phyloP scores from a whole-genome alignment of 192 early-diverging fungal genomes.

The Coemansia javaensis region DNA sequence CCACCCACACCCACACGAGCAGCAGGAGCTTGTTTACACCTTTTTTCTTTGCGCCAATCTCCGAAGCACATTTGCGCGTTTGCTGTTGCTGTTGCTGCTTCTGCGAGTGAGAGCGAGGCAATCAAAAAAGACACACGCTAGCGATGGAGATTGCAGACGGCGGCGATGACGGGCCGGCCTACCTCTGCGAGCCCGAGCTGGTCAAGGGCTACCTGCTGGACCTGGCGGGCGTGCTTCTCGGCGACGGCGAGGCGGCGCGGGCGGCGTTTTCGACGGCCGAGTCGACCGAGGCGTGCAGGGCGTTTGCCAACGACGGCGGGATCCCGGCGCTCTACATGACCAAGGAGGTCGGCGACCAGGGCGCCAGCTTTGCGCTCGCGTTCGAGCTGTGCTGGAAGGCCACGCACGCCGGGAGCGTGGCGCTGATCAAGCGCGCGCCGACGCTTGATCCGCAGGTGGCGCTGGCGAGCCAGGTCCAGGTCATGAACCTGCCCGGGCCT shows the following conservation, averaged over 20 bases:
- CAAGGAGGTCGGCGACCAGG: conserved; percentile 55
- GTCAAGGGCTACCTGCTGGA: too few species aligned
- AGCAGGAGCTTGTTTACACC: too few species aligned
- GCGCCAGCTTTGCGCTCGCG: conserved; percentile 53
- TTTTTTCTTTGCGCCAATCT: too few species aligned
- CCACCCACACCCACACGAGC: too few species aligned
- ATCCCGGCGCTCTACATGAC: conserved; percentile 71
- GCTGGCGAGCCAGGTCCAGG: conserved; percentile 76
- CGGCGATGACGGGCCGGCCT: background rate
- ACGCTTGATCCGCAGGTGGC: conserved; percentile 68
- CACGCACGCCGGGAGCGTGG: conserved; percentile 69
- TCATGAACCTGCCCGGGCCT: conserved; percentile 86
- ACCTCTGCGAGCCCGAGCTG: too few species aligned
- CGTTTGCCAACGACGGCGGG: conserved; percentile 73
- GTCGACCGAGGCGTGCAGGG: conserved; percentile 62
- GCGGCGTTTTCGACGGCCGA: conserved; percentile 64
- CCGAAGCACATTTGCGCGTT: too few species aligned
- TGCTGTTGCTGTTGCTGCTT: too few species aligned
- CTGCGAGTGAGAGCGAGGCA: too few species aligned
- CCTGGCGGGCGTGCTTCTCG: too few species aligned
- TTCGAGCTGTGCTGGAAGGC: conserved; percentile 73
- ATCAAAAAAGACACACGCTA: too few species aligned
- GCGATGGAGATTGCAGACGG: too few species aligned
- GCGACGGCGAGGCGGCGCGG: conserved; percentile 8
- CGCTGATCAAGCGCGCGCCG: conserved; percentile 70